Evolutionary conservation across 768 basidiomycete genomes (phyloP), one percentile per base, ranked within the genome.

Genomic region (Suillus paluster): DNA sequence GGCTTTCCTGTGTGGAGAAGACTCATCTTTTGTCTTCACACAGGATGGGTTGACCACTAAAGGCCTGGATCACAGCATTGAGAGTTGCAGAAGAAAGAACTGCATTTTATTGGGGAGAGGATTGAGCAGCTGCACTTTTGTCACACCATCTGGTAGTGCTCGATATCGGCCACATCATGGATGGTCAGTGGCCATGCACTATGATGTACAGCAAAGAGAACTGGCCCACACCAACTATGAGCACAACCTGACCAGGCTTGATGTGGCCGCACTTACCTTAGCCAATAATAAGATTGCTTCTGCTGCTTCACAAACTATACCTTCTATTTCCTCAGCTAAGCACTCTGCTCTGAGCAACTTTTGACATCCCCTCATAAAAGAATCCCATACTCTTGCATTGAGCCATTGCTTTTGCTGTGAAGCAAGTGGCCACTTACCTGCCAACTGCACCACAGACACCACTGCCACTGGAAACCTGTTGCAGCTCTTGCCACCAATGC

Each of bases 391-490:
- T 0, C 15, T 50, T 10, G 19, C 21, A 1, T 50, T 14, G 4
- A 30, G 9, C 2, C 25, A 21, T 45, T 45, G 44, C 2, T 45
- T 45, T 45, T 11, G 5, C 0, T 41, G 21, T 4, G 44, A n/a
- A 44, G n/a, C n/a, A 5, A 4, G 4, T 11, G n/a, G n/a, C 4
- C 21, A 45, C 21, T 12, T 45, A 1, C 44, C 44, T 0, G 11
- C n/a, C 0, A n/a, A 44, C n/a, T 44, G n/a, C 5, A 5, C 44
- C 9, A 11, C 21, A 0, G n/a, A 44, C 2, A 11, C n/a, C 3
- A 44, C 44, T 2, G 2, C 2, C 0, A 11, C 44, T 0, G 44
- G n/a, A 5, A 21, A 45, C 44, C 44, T 4, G 44, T 45, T 1
- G 21, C 44, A 11, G 0, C 44, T 0, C 5, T 45, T 2, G 21